Evolutionary conservation across 2,329 filamentous ascomycete genomes (phyloP).

Genomic region (Venturia nashicola): DNA sequence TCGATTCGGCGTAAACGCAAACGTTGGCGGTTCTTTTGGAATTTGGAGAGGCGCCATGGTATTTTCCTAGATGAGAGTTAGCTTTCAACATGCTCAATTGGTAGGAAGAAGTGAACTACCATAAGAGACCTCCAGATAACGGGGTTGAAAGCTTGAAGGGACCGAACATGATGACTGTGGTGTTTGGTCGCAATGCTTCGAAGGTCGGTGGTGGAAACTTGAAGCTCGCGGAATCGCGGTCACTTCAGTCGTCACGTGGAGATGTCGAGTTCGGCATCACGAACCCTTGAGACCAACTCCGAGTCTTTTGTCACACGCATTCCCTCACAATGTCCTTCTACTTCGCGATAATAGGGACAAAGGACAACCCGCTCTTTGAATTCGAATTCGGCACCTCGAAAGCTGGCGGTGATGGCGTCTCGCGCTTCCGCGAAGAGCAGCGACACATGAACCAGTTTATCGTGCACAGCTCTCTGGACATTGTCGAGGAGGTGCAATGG

Average conservation of each 20-base stretch:
- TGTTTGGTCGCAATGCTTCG: neutral
- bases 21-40: constrained; percentile 81
- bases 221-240: neutral
- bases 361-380: constrained; percentile 93
- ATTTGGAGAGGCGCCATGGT: constrained; percentile 85
- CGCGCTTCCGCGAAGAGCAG: constrained; percentile 78
- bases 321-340: constrained; percentile 77
- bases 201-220: neutral
- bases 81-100: neutral
- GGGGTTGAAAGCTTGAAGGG: constrained; percentile 68
- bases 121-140: constrained; percentile 69
- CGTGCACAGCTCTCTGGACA: constrained; percentile 83
- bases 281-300: neutral
- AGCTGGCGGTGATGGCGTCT: constrained; percentile 82
- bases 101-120: constrained; percentile 36
- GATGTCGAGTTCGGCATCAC: neutral
- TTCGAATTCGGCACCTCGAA: constrained; percentile 96
- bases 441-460: constrained; percentile 97
- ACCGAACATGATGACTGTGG: constrained; percentile 56
- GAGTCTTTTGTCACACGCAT: neutral
- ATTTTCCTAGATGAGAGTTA: constrained; percentile 57
- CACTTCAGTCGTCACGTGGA: neutral
- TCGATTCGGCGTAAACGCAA: constrained; percentile 77
- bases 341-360: constrained; percentile 90
- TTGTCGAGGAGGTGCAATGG: constrained; percentile 96